A percentile compares a stretch with the other conserved stretches of the same genome.
These are phyloP conservation scores for Penicillium parvum DNA, from an alignment of 495 filamentous ascomycete genomes.

Conservation along the genomic window DNA sequence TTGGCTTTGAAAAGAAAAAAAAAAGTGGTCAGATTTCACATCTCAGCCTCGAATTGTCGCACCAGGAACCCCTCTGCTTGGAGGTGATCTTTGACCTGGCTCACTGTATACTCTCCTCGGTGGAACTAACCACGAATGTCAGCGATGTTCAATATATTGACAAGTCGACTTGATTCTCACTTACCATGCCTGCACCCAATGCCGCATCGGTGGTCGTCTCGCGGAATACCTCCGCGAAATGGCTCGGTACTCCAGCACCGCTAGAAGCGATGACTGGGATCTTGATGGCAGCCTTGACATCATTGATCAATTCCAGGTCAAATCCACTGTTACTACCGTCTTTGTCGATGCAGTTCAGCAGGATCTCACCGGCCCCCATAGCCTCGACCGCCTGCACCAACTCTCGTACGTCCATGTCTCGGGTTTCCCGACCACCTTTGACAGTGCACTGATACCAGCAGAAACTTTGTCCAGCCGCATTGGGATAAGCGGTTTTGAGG, in stretches of 20 bases:
- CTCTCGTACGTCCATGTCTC: conserved; percentile 86
- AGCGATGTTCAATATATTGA: conserved; percentile 1
- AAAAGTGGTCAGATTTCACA: conserved; percentile 10
- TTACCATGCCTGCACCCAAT: conserved; percentile 87
- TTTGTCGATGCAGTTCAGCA: conserved; percentile 96
- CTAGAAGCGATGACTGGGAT: conserved; percentile 96
- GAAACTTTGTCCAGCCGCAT: conserved; percentile 70
- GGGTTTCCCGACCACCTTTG: conserved; percentile 86
- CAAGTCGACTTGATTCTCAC: conserved; percentile 13
- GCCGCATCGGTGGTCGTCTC: conserved; percentile 87
- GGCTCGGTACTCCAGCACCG: conserved; percentile 82
- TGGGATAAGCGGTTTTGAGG: conserved; percentile 63
- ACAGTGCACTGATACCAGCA: conserved; percentile 99
- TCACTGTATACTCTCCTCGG: conserved; percentile 88
- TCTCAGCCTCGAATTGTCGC: conserved; percentile 60
- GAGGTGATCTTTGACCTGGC: conserved; percentile 85
- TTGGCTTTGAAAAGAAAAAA: not conserved
- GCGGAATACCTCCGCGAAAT: conserved; percentile 88
- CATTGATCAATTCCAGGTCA: conserved; percentile 83
- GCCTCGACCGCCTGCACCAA: conserved; percentile 86
- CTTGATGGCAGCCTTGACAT: conserved; percentile 75
- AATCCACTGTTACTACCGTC: conserved; percentile 95
- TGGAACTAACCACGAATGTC: conserved; percentile 64
- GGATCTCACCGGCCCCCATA: conserved; percentile 91
- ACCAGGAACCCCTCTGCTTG: conserved; percentile 67